Evolutionary conservation across 805 yeast species (phyloP), one percentile per base, ranked within the genome.

Genomic region (Nakazawaea wyomingensis): DNA sequence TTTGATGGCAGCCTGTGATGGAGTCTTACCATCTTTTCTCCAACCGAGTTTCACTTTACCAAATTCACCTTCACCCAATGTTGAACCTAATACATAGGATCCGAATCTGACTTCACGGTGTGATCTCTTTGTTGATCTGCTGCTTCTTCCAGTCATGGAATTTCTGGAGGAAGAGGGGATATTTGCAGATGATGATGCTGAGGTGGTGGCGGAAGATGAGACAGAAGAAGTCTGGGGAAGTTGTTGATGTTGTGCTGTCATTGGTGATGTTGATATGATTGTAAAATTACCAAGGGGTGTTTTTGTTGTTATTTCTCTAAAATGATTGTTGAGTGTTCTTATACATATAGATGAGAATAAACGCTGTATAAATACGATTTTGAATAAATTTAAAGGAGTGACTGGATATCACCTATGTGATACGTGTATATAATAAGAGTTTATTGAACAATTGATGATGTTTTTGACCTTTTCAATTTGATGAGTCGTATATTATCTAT

Each of bases 1-100:
- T 58, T 93, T 93, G 54, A 93, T 89, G 37, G 99, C 99, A 9
- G 88, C 96, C 64, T 89, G 95, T 30, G 83, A 75, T 3, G 88
- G 83, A 46, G 79, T 77, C 56, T 78, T 66, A 16, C 88, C 89
- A 54, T 81, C 90, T 59, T 85, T 86, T 47, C 95, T 73, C 97
- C 97, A 91, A 11, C 97, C 98, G 18, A 93, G 70, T 60, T 91
- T 93, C 46, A 93, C 99, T 62, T 93, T 91, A 46, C 99, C 99
- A 62, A 93, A 93, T 59, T 93, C 99, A 38, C 99, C 99, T 65
- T 93, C 96, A 27, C 99, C 99, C 11, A 93, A 67, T 0, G 99
- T 91, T 11, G 95, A 82, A 2, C 98, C 99, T 6, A 93, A 72
- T 18, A 86, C 77, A 56, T 90, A 93, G 11, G 86, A 80, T 20